A percentile compares a stretch with the other conserved stretches of the same genome.
These are phyloP conservation scores for Coemansia sp. DNA, from an alignment of 192 early-diverging fungal species.

Conservation along the genomic window DNA sequence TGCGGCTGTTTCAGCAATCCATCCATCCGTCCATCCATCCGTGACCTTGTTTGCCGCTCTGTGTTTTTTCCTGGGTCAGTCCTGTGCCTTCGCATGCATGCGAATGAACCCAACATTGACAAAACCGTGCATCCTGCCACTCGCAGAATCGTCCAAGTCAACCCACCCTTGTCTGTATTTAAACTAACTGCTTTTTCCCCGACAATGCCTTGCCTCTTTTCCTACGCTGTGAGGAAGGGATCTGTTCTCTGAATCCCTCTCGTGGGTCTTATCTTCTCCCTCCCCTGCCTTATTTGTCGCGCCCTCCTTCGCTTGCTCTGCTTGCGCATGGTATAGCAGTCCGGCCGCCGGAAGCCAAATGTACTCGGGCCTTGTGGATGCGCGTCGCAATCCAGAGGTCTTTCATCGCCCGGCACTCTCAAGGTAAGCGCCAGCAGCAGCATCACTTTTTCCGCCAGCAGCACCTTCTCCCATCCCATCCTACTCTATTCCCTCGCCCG, in stretches of 20 bases:
- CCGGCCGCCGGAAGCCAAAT: slow-evolving; percentile 9
- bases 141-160: background rate
- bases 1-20: background rate
- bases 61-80: slow-evolving; percentile 2
- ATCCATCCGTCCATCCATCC: background rate
- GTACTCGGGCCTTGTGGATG: slow-evolving; percentile 9
- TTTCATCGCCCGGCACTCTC: background rate
- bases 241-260: background rate
- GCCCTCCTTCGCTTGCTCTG: background rate
- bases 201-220: background rate
- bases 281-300: background rate
- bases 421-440: slow-evolving; percentile 2
- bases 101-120: slow-evolving; percentile 6
- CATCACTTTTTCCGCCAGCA: too few relatives aligned
- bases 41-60: background rate
- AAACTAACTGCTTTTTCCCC: background rate
- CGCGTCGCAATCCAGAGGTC: slow-evolving; percentile 3
- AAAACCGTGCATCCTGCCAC: background rate
- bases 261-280: background rate
- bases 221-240: background rate
- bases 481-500: too few relatives aligned
- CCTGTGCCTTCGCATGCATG: background rate
- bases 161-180: background rate
- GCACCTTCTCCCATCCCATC: too few relatives aligned
- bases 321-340: slow-evolving; percentile 7